A percentile compares a stretch with the other conserved stretches of the same genome.
Evolutionary conservation across 73 alveolate genomes (phyloP).

Genomic region (Paramecium tetraurelia): DNA sequence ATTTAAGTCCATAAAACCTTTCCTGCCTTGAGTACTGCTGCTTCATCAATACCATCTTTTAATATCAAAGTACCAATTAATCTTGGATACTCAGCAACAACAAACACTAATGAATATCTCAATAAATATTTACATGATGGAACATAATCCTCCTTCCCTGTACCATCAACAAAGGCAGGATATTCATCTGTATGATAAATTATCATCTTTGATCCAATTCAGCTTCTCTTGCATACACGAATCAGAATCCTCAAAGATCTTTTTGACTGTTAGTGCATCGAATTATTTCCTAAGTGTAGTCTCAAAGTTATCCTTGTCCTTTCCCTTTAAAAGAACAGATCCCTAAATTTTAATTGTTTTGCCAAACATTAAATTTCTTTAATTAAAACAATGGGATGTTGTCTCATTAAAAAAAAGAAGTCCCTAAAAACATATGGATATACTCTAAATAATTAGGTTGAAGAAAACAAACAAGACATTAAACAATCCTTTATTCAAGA

Average conservation of each 20-base stretch:
- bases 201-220: conserved; percentile 35
- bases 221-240: not conserved
- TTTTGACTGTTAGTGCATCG: not conserved
- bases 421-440: not conserved
- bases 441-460: not conserved
- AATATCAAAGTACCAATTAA: conserved; percentile 6
- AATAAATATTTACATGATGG: conserved; percentile 19
- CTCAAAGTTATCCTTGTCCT: not conserved
- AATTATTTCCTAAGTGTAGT: conserved; percentile 6
- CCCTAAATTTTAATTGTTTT: conserved; percentile 2
- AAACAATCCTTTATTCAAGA: not conserved
- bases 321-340: not conserved
- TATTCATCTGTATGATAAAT: conserved; percentile 44
- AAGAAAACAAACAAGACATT: not conserved
- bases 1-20: conserved; percentile 20
- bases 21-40: not conserved
- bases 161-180: conserved; percentile 47
- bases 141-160: conserved; percentile 23
- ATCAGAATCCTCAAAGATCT: conserved; percentile 32
- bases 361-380: conserved; percentile 26
- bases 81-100: conserved; percentile 18
- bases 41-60: conserved; percentile 10
- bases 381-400: not conserved
- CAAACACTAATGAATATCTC: not conserved
- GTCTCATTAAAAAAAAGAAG: not conserved